Evolutionary conservation across 2,329 filamentous ascomycete species (phyloP), one percentile per base, ranked within the genome.

Genomic region (Trichophyton verrucosum): DNA sequence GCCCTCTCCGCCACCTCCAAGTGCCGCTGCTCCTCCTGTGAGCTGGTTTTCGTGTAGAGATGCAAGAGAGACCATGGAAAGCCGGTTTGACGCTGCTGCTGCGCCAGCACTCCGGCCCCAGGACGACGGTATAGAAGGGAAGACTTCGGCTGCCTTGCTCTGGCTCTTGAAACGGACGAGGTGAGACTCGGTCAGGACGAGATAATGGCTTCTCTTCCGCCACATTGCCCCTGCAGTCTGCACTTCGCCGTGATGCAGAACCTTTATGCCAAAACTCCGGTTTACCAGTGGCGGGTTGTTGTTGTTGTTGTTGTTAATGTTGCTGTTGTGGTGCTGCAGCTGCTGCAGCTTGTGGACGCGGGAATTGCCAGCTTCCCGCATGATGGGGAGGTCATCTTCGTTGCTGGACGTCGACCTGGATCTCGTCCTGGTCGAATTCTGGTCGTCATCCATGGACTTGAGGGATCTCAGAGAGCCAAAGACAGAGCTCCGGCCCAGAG

Each of bases 171-270:
- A 88, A 11, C 86, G 80, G 60, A 88, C 74, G 60, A 89, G 73
- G 70, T 88, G 83, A 4, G 80, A 82, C 65, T 88, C 86, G 5
- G 85, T 89, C 65, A 89, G 75, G 13, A 88, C 86, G 60, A 89
- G 75, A 67, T 86, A 89, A 70, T 88, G 85, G 72, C 85, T 87
- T 74, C 86, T 87, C 74, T 87, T 87, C 69, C 85, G 78, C 73
- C 88, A 86, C 78, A 88, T 82, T 62, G 82, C 82, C 61, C 82
- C 85, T 57, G 83, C 84, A 11, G 83, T 87, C 72, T 88, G 85
- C 15, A 88, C 82, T 68, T 87, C 86, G 42, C 86, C 86, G 73
- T 87, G 82, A 64, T 85, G 80, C 42, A 87, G 72, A 20, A 88
- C 82, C 33, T 76, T 73, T 51, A 71, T 70, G 30, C 76, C 76